A percentile compares a stretch with the other conserved stretches of the same genome.
These are phyloP conservation scores for Blastobotrys muscicola DNA, from an alignment of 805 yeast genomes.

Conservation along the genomic window DNA sequence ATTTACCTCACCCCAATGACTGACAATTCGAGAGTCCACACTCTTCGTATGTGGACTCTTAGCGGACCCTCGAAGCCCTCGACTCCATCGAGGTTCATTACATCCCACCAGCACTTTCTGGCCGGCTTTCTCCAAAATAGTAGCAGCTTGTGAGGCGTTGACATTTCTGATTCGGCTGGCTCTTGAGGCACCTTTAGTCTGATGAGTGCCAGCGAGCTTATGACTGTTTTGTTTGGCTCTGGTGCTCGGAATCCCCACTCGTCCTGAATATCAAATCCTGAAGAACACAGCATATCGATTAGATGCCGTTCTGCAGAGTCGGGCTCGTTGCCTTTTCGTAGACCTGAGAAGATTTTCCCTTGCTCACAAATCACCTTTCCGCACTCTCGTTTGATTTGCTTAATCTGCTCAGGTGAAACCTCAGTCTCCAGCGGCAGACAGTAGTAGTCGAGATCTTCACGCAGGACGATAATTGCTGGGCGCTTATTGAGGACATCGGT, in stretches of 20 bases:
- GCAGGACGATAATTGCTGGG: conserved; percentile 82
- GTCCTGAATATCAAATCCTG: conserved; percentile 63
- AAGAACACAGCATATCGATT: conserved; percentile 86
- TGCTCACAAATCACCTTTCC: conserved; percentile 56
- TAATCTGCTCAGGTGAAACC: conserved; percentile 40
- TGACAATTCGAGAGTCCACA: conserved; percentile 92
- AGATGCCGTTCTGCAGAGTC: conserved; percentile 94
- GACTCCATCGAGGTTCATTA: conserved; percentile 28
- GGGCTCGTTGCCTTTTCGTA: conserved; percentile 31
- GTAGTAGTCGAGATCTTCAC: conserved; percentile 92
- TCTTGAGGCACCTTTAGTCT: conserved; percentile 25
- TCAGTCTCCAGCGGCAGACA: conserved; percentile 69
- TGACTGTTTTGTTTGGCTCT: conserved; percentile 81
- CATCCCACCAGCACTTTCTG: conserved; percentile 96
- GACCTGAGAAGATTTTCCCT: conserved; percentile 64
- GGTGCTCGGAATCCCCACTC: conserved; percentile 85
- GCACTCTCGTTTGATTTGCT: conserved; percentile 58
- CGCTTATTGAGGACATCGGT: conserved; percentile 9
- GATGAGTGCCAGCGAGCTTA: conserved; percentile 71
- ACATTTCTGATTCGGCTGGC: conserved; percentile 10
- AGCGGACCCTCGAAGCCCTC: conserved; percentile 33
- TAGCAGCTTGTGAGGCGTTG: conserved; percentile 50
- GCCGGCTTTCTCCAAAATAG: conserved; percentile 98
- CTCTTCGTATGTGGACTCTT: conserved; percentile 79
- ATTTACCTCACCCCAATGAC: conserved; percentile 57